These are phyloP conservation scores for Avena insularis DNA, from an alignment of 176 grass and related monocot species.

Conservation along the genomic window DNA sequence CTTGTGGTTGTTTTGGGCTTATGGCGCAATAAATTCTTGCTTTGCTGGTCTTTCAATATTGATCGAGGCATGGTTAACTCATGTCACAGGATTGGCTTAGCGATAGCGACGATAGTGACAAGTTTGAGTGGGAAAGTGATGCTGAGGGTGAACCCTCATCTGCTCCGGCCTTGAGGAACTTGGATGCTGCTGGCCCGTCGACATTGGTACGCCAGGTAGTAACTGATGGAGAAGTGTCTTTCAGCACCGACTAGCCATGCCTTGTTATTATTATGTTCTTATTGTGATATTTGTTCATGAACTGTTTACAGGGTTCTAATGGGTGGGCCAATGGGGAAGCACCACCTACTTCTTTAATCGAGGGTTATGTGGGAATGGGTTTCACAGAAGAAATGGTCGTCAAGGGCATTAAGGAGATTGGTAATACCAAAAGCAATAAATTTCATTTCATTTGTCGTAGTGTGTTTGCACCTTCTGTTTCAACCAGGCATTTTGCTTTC, in stretches of 20 bases:
- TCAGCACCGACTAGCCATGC: not conserved
- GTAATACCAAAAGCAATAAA: conserved; percentile 37
- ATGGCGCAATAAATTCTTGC: not conserved
- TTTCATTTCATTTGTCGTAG: conserved; percentile 32
- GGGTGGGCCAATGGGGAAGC: conserved; percentile 33
- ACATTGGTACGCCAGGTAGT: conserved; percentile 26
- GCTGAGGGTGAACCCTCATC: conserved; percentile 28
- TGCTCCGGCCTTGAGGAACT: not conserved
- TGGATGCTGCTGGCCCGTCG: conserved; percentile 32
- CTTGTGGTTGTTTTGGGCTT: not conserved
- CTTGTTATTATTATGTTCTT: conserved; percentile 27
- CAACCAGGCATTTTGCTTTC: conserved; percentile 33
- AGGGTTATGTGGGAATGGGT: conserved; percentile 60
- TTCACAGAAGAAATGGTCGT: conserved; percentile 56
- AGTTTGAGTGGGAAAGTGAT: conserved; percentile 45
- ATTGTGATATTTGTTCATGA: conserved; percentile 33
- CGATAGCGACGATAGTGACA: conserved; percentile 45
- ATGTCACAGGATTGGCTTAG: conserved; percentile 49
- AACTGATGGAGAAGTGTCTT: not conserved
- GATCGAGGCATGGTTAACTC: not conserved
- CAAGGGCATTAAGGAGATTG: conserved; percentile 59
- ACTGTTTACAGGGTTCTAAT: conserved; percentile 47
- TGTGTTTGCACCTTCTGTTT: conserved; percentile 31
- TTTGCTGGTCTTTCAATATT: not conserved
- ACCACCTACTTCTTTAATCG: conserved; percentile 44